phyloP scores from a whole-genome alignment of 2,329 filamentous ascomycete genomes.

The Trichoderma afroharzianum region DNA sequence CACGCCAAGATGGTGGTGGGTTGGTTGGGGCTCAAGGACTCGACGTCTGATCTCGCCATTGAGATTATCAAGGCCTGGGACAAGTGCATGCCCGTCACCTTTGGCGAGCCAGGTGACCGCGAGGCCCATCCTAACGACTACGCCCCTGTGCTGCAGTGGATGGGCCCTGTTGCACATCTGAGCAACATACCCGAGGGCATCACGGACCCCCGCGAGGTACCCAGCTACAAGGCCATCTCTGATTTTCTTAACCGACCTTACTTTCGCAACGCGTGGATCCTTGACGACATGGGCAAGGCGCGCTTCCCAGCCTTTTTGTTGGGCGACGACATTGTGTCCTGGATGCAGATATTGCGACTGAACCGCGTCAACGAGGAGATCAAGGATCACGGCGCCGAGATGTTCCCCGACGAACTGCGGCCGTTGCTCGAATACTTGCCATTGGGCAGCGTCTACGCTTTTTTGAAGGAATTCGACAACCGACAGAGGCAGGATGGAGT shows the following conservation, averaged over 20 bases:
- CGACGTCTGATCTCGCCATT: conserved; percentile 28
- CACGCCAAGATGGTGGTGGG: conserved; percentile 33
- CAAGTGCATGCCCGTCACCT: conserved; percentile 29
- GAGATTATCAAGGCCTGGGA: conserved; percentile 28
- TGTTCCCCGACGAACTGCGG: conserved; percentile 28
- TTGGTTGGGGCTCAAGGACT: conserved; percentile 31
- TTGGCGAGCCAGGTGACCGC: conserved; percentile 33
- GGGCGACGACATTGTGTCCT: conserved; percentile 35
- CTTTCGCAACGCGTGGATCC: conserved; percentile 36
- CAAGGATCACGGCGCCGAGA: conserved; percentile 30
- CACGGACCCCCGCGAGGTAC: conserved; percentile 23
- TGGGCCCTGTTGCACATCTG: conserved; percentile 26
- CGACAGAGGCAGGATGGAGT: conserved; percentile 14
- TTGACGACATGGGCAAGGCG: conserved; percentile 35
- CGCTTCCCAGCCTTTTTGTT: conserved; percentile 32
- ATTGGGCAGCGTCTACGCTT: conserved; percentile 20
- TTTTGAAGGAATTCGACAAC: conserved; percentile 20
- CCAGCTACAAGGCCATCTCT: conserved; percentile 24
- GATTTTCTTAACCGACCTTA: conserved; percentile 32
- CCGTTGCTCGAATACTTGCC: conserved; percentile 22
- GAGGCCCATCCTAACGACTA: conserved; percentile 34
- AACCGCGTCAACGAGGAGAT: conserved; percentile 37
- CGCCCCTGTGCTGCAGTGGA: conserved; percentile 31
- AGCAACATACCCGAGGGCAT: conserved; percentile 24
- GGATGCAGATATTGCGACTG: conserved; percentile 33